Evolutionary conservation across 805 yeast species (phyloP).

Genomic region (Yamadazyma tumulicola): DNA sequence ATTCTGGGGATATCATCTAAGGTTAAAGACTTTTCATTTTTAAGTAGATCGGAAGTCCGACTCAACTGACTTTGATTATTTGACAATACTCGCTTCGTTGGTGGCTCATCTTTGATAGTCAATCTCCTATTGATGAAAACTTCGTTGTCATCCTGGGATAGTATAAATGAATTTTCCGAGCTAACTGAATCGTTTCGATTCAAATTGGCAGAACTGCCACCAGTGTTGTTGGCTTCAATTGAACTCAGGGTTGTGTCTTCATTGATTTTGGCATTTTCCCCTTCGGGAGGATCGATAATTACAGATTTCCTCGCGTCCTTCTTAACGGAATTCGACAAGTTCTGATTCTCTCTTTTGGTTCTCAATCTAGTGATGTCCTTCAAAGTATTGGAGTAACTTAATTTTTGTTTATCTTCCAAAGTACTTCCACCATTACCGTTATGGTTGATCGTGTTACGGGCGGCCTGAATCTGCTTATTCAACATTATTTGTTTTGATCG

Average conservation of each 20-base stretch:
- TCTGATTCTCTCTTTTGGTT: constrained; percentile 66
- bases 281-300: constrained; percentile 60
- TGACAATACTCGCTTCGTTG: constrained; percentile 23
- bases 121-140: constrained; percentile 21
- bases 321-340: constrained; percentile 50
- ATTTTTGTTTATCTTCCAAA: constrained; percentile 7
- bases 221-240: constrained; percentile 5
- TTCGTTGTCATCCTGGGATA: constrained; percentile 24
- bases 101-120: constrained; percentile 38
- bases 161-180: constrained; percentile 27
- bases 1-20: constrained; percentile 95
- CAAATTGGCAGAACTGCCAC: constrained; percentile 6
- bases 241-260: constrained; percentile 8
- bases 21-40: constrained; percentile 81
- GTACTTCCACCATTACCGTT: background rate
- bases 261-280: constrained; percentile 33
- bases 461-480: constrained; percentile 2
- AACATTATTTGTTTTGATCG: constrained; percentile 64
- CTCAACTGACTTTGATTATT: constrained; percentile 40
- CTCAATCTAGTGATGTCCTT: constrained; percentile 74
- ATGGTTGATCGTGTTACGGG: constrained; percentile 1
- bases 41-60: constrained; percentile 65
- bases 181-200: constrained; percentile 19
- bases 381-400: constrained; percentile 25
- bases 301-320: constrained; percentile 65